Percentiles rank a stretch among this genome's conserved stretches.
Evolutionary conservation across 2,329 filamentous ascomycete genomes (phyloP).

Genomic region (Stagonosporopsis rhizophila): DNA sequence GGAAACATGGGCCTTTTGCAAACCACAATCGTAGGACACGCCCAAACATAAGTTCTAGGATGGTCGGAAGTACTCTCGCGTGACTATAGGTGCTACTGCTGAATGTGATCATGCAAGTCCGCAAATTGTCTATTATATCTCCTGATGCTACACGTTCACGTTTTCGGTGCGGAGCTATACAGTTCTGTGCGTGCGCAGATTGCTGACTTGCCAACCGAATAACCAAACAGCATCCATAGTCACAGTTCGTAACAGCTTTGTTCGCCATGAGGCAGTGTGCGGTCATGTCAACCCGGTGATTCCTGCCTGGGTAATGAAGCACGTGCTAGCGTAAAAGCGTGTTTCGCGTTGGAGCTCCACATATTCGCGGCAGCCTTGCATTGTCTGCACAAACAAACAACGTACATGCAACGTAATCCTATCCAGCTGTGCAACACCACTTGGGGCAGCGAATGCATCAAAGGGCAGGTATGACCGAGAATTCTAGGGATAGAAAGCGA

Average conservation of each 20-base stretch:
- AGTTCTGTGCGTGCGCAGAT: background rate
- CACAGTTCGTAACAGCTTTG: too few species aligned
- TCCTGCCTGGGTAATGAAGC: slow-evolving; percentile 11
- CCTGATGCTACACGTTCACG: background rate
- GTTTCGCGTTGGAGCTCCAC: slow-evolving; percentile 27
- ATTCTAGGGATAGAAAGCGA: slow-evolving; percentile 42
- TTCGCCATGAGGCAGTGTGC: too few species aligned
- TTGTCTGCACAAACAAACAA: slow-evolving; percentile 3
- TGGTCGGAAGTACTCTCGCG: background rate
- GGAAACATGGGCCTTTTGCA: background rate
- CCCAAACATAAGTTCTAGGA: background rate
- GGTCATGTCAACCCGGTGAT: too few species aligned
- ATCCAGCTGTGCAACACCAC: background rate
- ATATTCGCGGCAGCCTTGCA: slow-evolving; percentile 18
- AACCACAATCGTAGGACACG: background rate
- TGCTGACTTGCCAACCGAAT: background rate
- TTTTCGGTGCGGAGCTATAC: background rate
- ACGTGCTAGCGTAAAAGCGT: slow-evolving; percentile 45
- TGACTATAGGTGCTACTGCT: background rate
- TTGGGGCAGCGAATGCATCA: too few species aligned
- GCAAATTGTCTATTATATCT: too few species aligned
- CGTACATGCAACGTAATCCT: slow-evolving; percentile 5
- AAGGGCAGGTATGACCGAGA: slow-evolving; percentile 28
- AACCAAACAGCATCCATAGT: too few species aligned
- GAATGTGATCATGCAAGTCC: background rate